Conservation (phyloP, 768 basidiomycete genomes). For the Cyclocybe aegerita region DNA sequence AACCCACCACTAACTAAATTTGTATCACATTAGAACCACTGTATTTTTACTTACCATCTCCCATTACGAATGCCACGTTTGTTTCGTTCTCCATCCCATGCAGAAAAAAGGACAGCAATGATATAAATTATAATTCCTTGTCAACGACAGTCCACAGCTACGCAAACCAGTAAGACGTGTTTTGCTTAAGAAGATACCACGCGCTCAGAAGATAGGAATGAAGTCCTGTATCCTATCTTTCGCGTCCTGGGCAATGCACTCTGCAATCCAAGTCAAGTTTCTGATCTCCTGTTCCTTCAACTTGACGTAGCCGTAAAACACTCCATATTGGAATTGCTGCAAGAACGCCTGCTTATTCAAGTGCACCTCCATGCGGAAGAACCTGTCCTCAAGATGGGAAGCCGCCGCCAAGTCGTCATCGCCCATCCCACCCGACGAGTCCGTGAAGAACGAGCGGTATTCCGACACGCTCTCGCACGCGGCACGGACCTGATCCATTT, state of each 20-base stretch:
- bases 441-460: constrained; percentile 88
- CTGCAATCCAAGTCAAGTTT: constrained; percentile 91
- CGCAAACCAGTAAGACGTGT: too few relatives aligned
- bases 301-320: constrained; percentile 92
- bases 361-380: constrained; percentile 92
- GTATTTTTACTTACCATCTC: too few relatives aligned
- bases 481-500: constrained; percentile 87
- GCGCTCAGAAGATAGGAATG: constrained; percentile 80
- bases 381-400: constrained; percentile 84
- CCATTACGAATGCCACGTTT: too few relatives aligned
- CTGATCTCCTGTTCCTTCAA: constrained; percentile 90
- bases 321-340: constrained; percentile 94
- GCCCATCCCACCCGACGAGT: constrained; percentile 35
- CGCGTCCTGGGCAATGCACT: constrained; percentile 97
- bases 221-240: constrained; percentile 94
- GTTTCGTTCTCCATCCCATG: too few relatives aligned
- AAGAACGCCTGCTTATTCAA: constrained; percentile 94
- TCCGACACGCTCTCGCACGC: constrained; percentile 88
- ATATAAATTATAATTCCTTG: too few relatives aligned
- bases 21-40: too few relatives aligned
- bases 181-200: background rate
- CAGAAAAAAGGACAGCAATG: too few relatives aligned
- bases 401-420: constrained; percentile 49
- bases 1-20: too few relatives aligned
- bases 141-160: too few relatives aligned